Evolutionary conservation across 768 basidiomycete genomes (phyloP), one percentile per base, ranked within the genome.

Genomic region (Tricholoma hemisulphureum): DNA sequence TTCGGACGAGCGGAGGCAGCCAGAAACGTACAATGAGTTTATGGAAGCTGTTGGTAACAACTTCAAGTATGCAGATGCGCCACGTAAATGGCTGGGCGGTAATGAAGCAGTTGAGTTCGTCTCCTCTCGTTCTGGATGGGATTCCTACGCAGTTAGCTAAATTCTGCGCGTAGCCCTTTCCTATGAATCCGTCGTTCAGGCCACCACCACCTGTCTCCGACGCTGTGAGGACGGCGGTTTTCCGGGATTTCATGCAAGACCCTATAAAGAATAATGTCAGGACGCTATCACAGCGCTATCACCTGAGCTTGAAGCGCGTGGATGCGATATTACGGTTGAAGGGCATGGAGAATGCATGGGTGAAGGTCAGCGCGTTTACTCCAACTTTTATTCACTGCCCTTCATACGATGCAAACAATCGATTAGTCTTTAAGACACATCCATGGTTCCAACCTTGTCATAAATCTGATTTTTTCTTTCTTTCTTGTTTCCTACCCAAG

Each of bases 401-500:
- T 49, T 56, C 31, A 61, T 54, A 55, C 63, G 26, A 69, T 74
- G 75, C 75, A 73, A 72, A 73, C n/a, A 81, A 81, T 80, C 88
- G 93, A 95, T 95, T 95, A 95, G 92, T 95, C 91, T 93, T 93
- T 72, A 87, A 92, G 92, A 92, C 87, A 66, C 61, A 61, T 61
- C 70, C 74, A 83, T 91, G 90, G 88, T 91, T 91, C 84, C 76
- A 84, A 68, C 14, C 69, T 64, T 59, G n/a, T n/a, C n/a, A n/a
- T n/a, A n/a, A n/a, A n/a, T n/a, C n/a, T n/a, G n/a, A n/a, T n/a
- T 56, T 59, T 53, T 56, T 56, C 57, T 65, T 66, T 60, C 56
- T 60, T 55, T 57, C 65, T 71, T 66, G 69, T 51, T 23, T 20
- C n/a, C 56, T 62, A 57, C 28, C 60, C 20, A 53, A 53, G 35